phyloP scores from a whole-genome alignment of 2,329 filamentous ascomycete species.

The Aspergillus niger region DNA sequence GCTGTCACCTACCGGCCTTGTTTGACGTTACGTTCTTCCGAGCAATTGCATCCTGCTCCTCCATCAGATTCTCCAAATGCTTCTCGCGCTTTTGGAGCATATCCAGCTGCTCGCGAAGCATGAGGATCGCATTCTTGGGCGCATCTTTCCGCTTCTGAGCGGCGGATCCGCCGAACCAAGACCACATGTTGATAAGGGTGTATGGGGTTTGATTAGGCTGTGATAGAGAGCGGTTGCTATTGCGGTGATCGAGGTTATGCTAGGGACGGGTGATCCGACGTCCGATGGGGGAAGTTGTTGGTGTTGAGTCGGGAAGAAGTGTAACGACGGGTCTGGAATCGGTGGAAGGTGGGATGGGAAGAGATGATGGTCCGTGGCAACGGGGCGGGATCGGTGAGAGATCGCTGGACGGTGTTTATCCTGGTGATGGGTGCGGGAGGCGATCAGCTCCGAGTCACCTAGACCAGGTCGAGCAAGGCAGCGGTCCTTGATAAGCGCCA shows the following conservation, averaged over 20 bases:
- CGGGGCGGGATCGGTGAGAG: neutral
- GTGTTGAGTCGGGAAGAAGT: neutral
- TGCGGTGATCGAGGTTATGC: neutral
- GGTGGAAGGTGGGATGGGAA: neutral
- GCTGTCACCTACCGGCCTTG: conserved; percentile 74
- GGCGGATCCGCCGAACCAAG: conserved; percentile 86
- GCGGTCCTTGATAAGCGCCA: neutral
- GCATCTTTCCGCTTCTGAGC: conserved; percentile 87
- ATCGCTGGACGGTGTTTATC: neutral
- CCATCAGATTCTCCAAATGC: conserved; percentile 87
- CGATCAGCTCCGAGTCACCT: neutral
- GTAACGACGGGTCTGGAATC: neutral
- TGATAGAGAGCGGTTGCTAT: neutral
- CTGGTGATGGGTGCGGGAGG: neutral
- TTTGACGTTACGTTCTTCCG: conserved; percentile 86
- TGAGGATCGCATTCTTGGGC: conserved; percentile 94
- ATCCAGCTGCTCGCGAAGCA: conserved; percentile 82
- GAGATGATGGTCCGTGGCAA: neutral
- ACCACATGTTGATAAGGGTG: conserved; percentile 60
- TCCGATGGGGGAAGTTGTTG: neutral
- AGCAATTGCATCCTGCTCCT: conserved; percentile 85
- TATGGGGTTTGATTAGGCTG: neutral
- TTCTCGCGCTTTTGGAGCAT: conserved; percentile 97
- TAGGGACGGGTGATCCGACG: neutral
- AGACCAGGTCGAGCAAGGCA: neutral